Base-by-base conservation (phyloP, 345 rosid species). In the Moricandia moricandioides region DNA sequence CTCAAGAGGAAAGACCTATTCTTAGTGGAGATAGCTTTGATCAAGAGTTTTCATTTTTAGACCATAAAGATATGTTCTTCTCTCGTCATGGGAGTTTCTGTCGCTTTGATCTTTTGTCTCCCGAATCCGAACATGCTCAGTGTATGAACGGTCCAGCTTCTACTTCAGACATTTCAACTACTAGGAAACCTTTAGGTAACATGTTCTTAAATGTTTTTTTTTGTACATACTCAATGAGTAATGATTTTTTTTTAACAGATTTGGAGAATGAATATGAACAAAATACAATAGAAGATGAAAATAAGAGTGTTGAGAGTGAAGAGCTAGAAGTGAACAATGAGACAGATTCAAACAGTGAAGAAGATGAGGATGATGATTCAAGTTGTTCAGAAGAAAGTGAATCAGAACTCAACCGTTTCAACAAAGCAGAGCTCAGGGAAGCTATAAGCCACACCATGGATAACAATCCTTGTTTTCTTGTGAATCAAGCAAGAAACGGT, bases 1-100 rank as follows among this genome's bases (percentile, higher is more conserved):
- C 93, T 35, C 78, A 57, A 0, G 99, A 91, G 65, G 99, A 94
- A 82, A 91, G 85, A 52, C 97, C 96, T 12, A 77, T 82, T 70
- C 89, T 92, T 33, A 86, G 72, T 64, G 87, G 83, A 31, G 97
- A 87, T 26, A 82, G 88, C 73, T 90, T 92, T 77, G 87, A 85
- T 24, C 73, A 83, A 60, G 99, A 95, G 39, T 85, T 88, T 81
- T 55, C 82, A 74, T 65, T 79, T 31, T 55, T 78, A 29, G 82
- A 82, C 18, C 91, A 70, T 40, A 90, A 81, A 69, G 98, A 90
- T 12, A 67, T 82, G 67, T 34, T 86, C 64, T 77, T 88, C 58
- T 82, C 87, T 79, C 86, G 94, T 69, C 97, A 95, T 58, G 92
- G 87, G 83, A 89, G 96, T 80, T 89, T 90, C 80, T 70, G 62